Conservation (phyloP, 768 basidiomycete genomes). For the Rhodosporidiobolus odoratus region DNA sequence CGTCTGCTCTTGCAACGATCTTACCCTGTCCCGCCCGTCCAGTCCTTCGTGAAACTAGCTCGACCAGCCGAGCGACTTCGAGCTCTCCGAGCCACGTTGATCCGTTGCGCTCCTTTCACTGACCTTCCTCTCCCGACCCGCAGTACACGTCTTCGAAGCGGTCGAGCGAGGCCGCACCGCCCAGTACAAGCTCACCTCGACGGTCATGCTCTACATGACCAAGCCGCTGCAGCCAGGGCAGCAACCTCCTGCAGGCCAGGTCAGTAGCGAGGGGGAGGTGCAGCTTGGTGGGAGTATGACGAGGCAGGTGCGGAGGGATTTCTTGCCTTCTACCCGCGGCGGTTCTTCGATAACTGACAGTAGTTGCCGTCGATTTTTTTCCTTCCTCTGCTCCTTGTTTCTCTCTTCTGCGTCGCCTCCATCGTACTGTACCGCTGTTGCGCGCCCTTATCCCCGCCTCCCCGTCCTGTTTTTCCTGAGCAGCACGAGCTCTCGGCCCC, state of each 20-base stretch:
- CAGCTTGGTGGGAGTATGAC: constrained; percentile 94
- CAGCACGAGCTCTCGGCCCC: constrained; percentile 38
- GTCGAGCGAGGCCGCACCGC: constrained; percentile 86
- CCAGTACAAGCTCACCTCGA: constrained; percentile 94
- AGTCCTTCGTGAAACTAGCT: no score
- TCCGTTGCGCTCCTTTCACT: background rate
- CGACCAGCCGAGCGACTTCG: no score
- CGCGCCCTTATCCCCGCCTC: constrained; percentile 60
- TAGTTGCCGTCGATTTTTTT: background rate
- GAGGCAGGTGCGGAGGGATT: constrained; percentile 74
- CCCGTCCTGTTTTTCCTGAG: constrained; percentile 56
- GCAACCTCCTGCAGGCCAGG: constrained; percentile 1
- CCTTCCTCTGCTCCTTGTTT: constrained; percentile 46
- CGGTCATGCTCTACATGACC: constrained; percentile 87
- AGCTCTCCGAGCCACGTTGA: no score
- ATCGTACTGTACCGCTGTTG: constrained; percentile 39
- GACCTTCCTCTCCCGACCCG: background rate
- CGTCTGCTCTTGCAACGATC: background rate
- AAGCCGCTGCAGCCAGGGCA: constrained; percentile 46
- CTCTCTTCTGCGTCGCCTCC: background rate
- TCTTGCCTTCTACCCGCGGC: constrained; percentile 18
- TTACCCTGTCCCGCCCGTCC: background rate
- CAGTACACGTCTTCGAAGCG: constrained; percentile 91
- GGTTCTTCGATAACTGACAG: no score
- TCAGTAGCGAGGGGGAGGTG: constrained; percentile 60